A percentile compares a stretch with the other conserved stretches of the same genome.
Evolutionary conservation across 257 asterid species (phyloP).

Genomic region (Jacaranda copaia): DNA sequence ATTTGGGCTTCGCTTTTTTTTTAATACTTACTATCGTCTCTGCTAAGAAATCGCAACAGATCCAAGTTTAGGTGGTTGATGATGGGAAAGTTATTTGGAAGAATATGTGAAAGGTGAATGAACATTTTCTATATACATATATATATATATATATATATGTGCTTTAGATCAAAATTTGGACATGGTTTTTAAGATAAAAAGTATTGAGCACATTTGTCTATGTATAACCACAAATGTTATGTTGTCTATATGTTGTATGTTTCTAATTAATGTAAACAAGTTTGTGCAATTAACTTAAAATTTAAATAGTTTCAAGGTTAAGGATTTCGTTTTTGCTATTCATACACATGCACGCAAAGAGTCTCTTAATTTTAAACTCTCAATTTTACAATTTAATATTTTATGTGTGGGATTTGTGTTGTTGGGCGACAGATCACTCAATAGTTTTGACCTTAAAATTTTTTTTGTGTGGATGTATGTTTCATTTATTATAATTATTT

Average conservation of each 20-base stretch:
- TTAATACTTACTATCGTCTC: constrained; percentile 55
- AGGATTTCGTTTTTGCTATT: no score
- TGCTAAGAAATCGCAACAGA: constrained; percentile 45
- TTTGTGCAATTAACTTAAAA: not conserved
- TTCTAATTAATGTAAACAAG: not conserved
- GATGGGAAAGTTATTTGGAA: not conserved
- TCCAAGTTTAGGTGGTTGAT: constrained; percentile 8
- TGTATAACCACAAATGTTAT: not conserved
- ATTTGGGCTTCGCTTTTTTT: constrained; percentile 38
- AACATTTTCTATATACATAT: not conserved
- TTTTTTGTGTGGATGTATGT: no score
- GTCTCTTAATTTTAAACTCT: no score
- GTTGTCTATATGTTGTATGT: not conserved
- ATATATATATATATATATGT: not conserved
- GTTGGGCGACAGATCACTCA: no score
- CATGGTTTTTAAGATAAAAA: not conserved
- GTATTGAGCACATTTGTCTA: not conserved
- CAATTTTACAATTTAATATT: no score
- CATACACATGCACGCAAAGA: no score
- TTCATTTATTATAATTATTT: no score
- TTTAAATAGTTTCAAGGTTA: no score
- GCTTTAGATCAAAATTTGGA: not conserved
- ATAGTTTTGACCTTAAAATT: no score
- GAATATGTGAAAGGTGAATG: not conserved
- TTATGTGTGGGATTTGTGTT: no score